A percentile compares a stretch with the other conserved stretches of the same genome.
phyloP scores from a whole-genome alignment of 345 rosid genomes.

The Alliaria petiolata region DNA sequence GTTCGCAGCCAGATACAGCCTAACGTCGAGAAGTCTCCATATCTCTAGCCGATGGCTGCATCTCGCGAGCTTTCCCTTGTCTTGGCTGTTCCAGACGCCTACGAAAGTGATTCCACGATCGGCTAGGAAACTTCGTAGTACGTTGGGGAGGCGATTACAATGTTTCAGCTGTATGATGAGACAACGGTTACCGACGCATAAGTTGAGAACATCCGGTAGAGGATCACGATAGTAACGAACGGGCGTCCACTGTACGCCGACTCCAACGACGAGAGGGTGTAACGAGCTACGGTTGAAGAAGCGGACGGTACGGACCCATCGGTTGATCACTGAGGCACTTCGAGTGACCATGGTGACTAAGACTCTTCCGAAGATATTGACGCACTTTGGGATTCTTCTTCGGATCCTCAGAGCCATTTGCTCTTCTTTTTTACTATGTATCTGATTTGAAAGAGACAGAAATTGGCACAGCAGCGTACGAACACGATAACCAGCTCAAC shows the following conservation, averaged over 20 bases:
- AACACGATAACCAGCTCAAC: too few species aligned
- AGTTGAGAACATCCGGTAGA: not conserved
- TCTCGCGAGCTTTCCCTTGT: not conserved
- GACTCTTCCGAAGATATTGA: not conserved
- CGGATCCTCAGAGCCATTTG: not conserved
- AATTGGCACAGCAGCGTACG: too few species aligned
- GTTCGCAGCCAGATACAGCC: not conserved
- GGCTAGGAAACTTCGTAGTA: not conserved
- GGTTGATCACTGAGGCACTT: not conserved
- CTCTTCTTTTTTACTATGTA: too few species aligned
- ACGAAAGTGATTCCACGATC: not conserved
- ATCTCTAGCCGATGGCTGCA: not conserved
- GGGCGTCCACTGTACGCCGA: not conserved
- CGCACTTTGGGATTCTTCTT: not conserved
- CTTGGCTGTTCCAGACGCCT: not conserved
- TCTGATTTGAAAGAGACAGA: too few species aligned
- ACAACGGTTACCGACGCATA: not conserved
- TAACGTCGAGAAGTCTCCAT: not conserved
- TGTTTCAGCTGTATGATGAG: not conserved
- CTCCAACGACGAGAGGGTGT: not conserved
- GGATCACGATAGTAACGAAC: not conserved
- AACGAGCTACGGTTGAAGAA: not conserved
- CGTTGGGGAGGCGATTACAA: not conserved
- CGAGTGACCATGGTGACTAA: not conserved
- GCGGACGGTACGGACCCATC: not conserved